A percentile compares a stretch with the other conserved stretches of the same genome.
These are phyloP conservation scores for Populus nigra DNA, from an alignment of 345 rosid species.

Conservation along the genomic window DNA sequence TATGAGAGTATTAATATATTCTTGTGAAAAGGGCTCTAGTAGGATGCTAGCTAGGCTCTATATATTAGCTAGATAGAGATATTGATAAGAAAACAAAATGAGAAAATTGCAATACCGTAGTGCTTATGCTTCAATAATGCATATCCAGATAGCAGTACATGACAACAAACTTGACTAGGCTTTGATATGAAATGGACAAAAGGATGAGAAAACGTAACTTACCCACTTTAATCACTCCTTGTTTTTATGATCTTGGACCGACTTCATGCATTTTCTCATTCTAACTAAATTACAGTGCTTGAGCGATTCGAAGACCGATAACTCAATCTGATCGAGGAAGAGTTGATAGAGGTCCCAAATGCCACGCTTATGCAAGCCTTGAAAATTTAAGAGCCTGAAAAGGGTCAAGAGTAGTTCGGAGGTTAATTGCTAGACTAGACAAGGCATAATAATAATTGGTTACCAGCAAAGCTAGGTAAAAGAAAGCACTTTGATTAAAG, in stretches of 20 bases:
- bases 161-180: conserved; percentile 20
- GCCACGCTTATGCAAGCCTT: conserved; percentile 9
- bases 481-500: conserved; percentile 15
- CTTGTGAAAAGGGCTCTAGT: not conserved
- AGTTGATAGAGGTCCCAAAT: conserved; percentile 15
- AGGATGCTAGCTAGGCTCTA: not conserved
- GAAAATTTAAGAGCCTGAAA: conserved; percentile 34
- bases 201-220: conserved; percentile 23
- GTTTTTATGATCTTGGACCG: conserved; percentile 17
- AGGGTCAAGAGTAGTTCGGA: not conserved
- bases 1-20: not conserved
- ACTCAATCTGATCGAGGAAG: conserved; percentile 18
- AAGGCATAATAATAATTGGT: conserved; percentile 4
- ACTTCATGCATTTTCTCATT: conserved; percentile 23
- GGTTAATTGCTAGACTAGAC: not conserved
- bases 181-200: conserved; percentile 2
- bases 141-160: conserved; percentile 10
- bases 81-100: not conserved
- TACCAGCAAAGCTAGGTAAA: conserved; percentile 3
- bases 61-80: not conserved
- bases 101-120: not conserved
- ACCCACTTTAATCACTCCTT: conserved; percentile 24
- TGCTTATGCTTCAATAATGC: conserved; percentile 18
- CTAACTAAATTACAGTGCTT: conserved; percentile 23
- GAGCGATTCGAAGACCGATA: not conserved